Evolutionary conservation across 192 early-diverging fungal genomes (phyloP), one percentile per base, ranked within the genome.

Genomic region (Coemansia sp.): DNA sequence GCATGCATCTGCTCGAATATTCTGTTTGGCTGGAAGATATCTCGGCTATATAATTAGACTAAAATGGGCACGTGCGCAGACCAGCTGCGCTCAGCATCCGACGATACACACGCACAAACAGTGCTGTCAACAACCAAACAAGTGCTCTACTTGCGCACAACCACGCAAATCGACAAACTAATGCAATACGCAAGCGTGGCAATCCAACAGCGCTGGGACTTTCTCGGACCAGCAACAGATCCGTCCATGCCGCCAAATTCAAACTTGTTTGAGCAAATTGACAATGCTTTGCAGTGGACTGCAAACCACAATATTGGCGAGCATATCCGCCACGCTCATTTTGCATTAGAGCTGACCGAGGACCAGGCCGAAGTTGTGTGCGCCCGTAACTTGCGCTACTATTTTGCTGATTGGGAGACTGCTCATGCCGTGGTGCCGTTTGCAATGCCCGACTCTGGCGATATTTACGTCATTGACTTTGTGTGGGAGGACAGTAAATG

Each of bases 151-250:
- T 40, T 71, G 26, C 72, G 72, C 54, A 60, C 64, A 1, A 71
- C 71, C 0, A 71, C 71, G 34, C 71, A 80, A 38, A 80, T 80
- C 51, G 67, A 80, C 54, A 62, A 65, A 52, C 54, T 80, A 19
- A 64, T 80, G 67, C 8, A 26, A 10, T 15, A 57, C 14, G 53
- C 71, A 0, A 71, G 71, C 42, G 51, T 59, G 20, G 54, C 54
- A 0, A 36, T 74, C 1, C 53, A 73, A 17, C 68, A 80, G 55
- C 71, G 77, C 21, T 80, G 77, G 77, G 77, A 80, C 44, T 80
- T 74, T 62, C 67, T 80, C 10, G 71, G 71, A 0, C 77, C 77
- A 0, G n/a, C 20, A 5, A 40, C 26, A 15, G 38, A 47, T 21
- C 28, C 22, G 42, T 25, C 56, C 0, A 20, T 28, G 9, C 17